Evolutionary conservation across 257 asterid genomes (phyloP), one percentile per base, ranked within the genome.

Genomic region (Echium plantagineum): DNA sequence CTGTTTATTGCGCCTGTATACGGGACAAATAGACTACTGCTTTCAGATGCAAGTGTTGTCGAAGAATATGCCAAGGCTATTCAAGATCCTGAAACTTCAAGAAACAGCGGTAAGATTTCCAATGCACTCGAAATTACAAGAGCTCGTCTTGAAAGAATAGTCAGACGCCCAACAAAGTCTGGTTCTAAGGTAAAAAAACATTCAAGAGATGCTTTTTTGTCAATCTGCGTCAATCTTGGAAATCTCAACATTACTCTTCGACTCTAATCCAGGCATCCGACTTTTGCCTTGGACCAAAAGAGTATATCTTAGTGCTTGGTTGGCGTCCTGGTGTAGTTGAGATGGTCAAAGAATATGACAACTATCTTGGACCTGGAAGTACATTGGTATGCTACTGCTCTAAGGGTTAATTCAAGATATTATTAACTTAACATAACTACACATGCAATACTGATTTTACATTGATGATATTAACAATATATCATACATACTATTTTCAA

Each of bases 311-410:
- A 71, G 78, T 91, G 79, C 94, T 91, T 12, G 98, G 98, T 58
- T 91, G 98, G 98, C 87, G 98, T 30, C 80, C 90, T 60, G 85
- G 83, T 55, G 94, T 88, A 53, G 71, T 80, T 22, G 86, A 82
- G 73, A 91, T 91, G 98, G 87, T 91, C 31, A 72, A 80, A 79
- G 98, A 91, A 79, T 91, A 91, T 42, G 93, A 91, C 78, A 87
- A 85, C 68, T 87, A 91, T 71, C 87, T 91, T 17, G 98, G 98
- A 60, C 95, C 96, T 54, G 94, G 98, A 58, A 91, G 98, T 66
- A 65, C 76, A 58, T 59, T 91, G 95, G 98, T 91, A 87, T 20
- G 71, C 59, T 32, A 9, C 57, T 63, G 21, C 60, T 63, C 18
- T 31, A 18, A 52, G 61, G 53, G 19, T 61, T 9, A 55, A 12